Evolutionary conservation across 2,329 filamentous ascomycete species (phyloP).

Genomic region (Fusarium marasasianum): DNA sequence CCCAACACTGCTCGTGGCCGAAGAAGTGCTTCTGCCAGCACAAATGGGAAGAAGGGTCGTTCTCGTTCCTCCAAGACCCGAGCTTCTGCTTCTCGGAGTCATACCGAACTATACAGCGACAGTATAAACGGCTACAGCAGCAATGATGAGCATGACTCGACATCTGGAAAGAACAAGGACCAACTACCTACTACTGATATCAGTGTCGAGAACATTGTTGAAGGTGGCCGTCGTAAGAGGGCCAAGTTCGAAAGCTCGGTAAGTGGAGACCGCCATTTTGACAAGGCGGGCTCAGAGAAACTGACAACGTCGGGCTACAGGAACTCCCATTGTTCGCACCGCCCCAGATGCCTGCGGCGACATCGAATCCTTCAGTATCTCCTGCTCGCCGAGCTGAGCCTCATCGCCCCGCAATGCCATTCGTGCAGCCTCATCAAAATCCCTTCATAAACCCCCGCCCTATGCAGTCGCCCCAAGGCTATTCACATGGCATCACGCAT

Average conservation of each 20-base stretch:
- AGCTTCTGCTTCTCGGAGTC: constrained; percentile 55
- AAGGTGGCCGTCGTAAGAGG: constrained; percentile 93
- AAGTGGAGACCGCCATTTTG: constrained; percentile 57
- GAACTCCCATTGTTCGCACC: constrained; percentile 96
- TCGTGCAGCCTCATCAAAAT: constrained; percentile 78
- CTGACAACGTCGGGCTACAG: constrained; percentile 60
- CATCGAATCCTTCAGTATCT: constrained; percentile 97
- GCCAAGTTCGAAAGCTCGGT: constrained; percentile 98
- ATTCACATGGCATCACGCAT: constrained; percentile 60
- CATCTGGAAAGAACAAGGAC: constrained; percentile 79
- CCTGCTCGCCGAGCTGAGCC: constrained; percentile 84
- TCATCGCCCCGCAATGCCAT: constrained; percentile 77
- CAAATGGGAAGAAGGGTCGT: constrained; percentile 70
- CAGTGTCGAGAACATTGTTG: constrained; percentile 97
- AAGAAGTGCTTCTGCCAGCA: constrained; percentile 78
- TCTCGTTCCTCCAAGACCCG: constrained; percentile 77
- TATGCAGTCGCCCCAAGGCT: constrained; percentile 85
- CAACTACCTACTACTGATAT: constrained; percentile 95
- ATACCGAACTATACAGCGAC: constrained; percentile 71
- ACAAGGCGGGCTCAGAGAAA: constrained; percentile 29
- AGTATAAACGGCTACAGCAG: constrained; percentile 82
- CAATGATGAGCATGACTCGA: constrained; percentile 81
- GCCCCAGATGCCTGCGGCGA: constrained; percentile 89
- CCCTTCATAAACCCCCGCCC: constrained; percentile 81
- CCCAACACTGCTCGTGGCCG: constrained; percentile 74